Percentiles rank a stretch among this genome's conserved stretches.
Evolutionary conservation across 108 stramenopile species (phyloP).

Genomic region (Discostella stelligeroides): DNA sequence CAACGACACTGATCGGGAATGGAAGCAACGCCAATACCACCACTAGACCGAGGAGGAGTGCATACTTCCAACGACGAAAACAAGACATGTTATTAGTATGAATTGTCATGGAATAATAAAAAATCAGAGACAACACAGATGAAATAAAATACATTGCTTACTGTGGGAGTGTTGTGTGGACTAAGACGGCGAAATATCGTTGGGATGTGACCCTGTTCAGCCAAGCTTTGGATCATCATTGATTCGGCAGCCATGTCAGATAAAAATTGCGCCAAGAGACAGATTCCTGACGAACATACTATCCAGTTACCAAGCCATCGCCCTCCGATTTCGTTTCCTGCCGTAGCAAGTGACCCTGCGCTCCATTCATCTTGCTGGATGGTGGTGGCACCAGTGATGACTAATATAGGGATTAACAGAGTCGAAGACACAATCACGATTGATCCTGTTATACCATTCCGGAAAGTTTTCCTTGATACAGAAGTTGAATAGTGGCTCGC

Average conservation of each 20-base stretch:
- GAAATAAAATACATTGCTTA: too few relatives aligned
- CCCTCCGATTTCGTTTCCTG: constrained; percentile 59
- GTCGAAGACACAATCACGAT: constrained; percentile 34
- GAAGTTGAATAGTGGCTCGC: constrained; percentile 65
- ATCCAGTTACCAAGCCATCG: constrained; percentile 65
- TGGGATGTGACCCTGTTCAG: constrained; percentile 63
- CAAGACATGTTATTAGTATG: too few relatives aligned
- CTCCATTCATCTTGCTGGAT: constrained; percentile 53
- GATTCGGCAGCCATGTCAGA: constrained; percentile 75
- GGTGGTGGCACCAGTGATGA: constrained; percentile 51
- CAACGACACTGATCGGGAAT: constrained; percentile 20
- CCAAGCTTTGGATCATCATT: constrained; percentile 74
- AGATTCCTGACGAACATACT: constrained; percentile 55
- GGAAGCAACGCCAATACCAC: constrained; percentile 34
- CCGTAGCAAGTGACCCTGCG: constrained; percentile 67
- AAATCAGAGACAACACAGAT: too few relatives aligned
- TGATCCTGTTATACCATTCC: constrained; percentile 46
- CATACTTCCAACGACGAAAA: constrained; percentile 26
- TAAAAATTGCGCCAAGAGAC: constrained; percentile 59
- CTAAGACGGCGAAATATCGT: constrained; percentile 29
- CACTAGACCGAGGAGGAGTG: constrained; percentile 26
- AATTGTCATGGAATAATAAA: too few relatives aligned
- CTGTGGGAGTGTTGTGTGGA: constrained; percentile 41
- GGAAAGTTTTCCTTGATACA: constrained; percentile 51
- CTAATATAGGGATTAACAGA: constrained; percentile 58